Evolutionary conservation across 164 flowering plant genomes (phyloP), one percentile per base, ranked within the genome.

Genomic region (Platanus orientalis): DNA sequence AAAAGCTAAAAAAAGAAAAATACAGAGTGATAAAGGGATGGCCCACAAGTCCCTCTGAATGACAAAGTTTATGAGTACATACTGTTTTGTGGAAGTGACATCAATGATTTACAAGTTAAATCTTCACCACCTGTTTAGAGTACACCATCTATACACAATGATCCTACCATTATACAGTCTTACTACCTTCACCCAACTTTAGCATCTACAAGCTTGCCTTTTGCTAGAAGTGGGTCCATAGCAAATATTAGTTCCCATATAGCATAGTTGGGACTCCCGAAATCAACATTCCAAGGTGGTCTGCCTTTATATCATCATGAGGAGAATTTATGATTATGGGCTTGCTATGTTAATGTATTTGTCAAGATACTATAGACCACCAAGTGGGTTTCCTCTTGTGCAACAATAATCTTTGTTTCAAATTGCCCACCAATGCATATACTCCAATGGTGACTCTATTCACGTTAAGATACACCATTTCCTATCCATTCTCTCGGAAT

Each of bases 41-140:
- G n/a, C n/a, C n/a, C n/a, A n/a, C n/a, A n/a, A n/a, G n/a, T n/a
- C n/a, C n/a, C n/a, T n/a, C n/a, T n/a, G n/a, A n/a, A n/a, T n/a
- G n/a, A n/a, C n/a, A n/a, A n/a, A n/a, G n/a, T n/a, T n/a, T n/a
- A n/a, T n/a, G n/a, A n/a, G n/a, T n/a, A n/a, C n/a, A n/a, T n/a
- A n/a, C n/a, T n/a, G n/a, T n/a, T n/a, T n/a, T n/a, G n/a, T n/a
- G n/a, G n/a, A n/a, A n/a, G n/a, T n/a, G n/a, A n/a, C n/a, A n/a
- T n/a, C n/a, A n/a, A n/a, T n/a, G 96, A 91, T 80, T 81, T 91
- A 55, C 97, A 91, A 75, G 96, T 91, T 49, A 89, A 91, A 76
- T 79, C 96, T 45, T 84, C 95, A 55, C 91, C 91, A 48, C 88
- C 95, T 61, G 85, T 74, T 54, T 93, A 82, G 67, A 21, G 82